Base-by-base conservation (phyloP, 1,284 basidiomycete species). In the Schizophyllum commune region DNA sequence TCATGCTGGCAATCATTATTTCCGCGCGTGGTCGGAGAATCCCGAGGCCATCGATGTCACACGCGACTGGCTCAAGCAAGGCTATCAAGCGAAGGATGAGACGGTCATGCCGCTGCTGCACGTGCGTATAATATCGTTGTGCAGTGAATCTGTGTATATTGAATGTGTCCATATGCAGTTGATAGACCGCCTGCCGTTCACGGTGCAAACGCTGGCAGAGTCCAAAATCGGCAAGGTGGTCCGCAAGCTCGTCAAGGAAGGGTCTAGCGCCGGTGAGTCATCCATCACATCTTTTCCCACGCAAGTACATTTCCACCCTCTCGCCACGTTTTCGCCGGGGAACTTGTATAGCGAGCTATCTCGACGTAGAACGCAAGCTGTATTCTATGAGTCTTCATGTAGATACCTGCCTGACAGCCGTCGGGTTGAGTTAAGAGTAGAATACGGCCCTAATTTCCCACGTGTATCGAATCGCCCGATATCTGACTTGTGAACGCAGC, bases 61-160 rank as follows among this genome's bases (percentile, higher is more conserved):
- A 47, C 79, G 86, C 61, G 88, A 89, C 66, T 92, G 90, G 90
- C 74, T 92, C 62, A 89, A 86, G 73, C 77, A 85, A 4, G 64
- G 60, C 8, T 57, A 85, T 64, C 78, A 74, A 61, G 75, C 79
- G 63, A 71, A 86, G 65, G 80, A 83, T 60, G 86, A 90, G 69
- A 91, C 85, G 15, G 84, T 88, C 62, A 92, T 92, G 90, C 90
- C 90, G 21, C 75, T 92, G 65, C 74, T 92, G 59, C 89, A 91
- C 74, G 90, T 92, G 74, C 78, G 89, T 83, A 54, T 11, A 39
- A 27, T 11, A 9, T 22, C 55, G 9, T 8, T 57, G 20, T 34
- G 5, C 57, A 59, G 58, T 65, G 56, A 52, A 47, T 33, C 27
- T 27, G 59, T 60, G 34, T 57, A 51, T 32, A 58, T 58, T 32